A percentile compares a stretch with the other conserved stretches of the same genome.
Evolutionary conservation across 345 rosid species (phyloP).

Genomic region (Hevea brasiliensis): DNA sequence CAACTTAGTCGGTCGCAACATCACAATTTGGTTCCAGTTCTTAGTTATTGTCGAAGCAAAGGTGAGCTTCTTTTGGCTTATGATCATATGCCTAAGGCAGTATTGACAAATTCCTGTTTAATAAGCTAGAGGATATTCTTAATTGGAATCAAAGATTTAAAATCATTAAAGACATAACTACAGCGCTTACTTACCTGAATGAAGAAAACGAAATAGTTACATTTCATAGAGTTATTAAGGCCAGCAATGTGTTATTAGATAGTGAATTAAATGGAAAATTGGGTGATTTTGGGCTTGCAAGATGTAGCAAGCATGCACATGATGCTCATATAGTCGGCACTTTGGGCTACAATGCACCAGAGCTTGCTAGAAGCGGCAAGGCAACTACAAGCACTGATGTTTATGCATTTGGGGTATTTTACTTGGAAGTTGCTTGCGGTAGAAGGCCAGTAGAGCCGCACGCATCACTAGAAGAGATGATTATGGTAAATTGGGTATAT

Average conservation of each 20-base stretch:
- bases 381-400: constrained; percentile 12
- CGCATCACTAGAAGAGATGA: background rate
- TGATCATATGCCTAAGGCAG: constrained; percentile 22
- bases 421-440: constrained; percentile 9
- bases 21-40: constrained; percentile 5
- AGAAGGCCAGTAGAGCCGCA: background rate
- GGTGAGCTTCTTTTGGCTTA: constrained; percentile 9
- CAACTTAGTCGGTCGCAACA: constrained; percentile 7
- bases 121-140: background rate
- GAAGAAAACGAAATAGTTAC: constrained; percentile 6
- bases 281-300: constrained; percentile 23
- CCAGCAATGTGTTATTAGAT: constrained; percentile 18
- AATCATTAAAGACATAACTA: constrained; percentile 4
- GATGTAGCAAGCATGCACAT: constrained; percentile 1
- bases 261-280: constrained; percentile 9
- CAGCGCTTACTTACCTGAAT: constrained; percentile 6
- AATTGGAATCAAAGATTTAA: constrained; percentile 12
- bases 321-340: constrained; percentile 10
- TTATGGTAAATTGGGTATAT: background rate
- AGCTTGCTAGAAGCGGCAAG: constrained; percentile 10
- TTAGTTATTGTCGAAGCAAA: constrained; percentile 12
- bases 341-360: constrained; percentile 1
- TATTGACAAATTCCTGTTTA: constrained; percentile 4
- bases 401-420: background rate
- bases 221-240: constrained; percentile 11